These are phyloP conservation scores for Xylaria sp. DNA, from an alignment of 2,329 filamentous ascomycete genomes.

Conservation along the genomic window DNA sequence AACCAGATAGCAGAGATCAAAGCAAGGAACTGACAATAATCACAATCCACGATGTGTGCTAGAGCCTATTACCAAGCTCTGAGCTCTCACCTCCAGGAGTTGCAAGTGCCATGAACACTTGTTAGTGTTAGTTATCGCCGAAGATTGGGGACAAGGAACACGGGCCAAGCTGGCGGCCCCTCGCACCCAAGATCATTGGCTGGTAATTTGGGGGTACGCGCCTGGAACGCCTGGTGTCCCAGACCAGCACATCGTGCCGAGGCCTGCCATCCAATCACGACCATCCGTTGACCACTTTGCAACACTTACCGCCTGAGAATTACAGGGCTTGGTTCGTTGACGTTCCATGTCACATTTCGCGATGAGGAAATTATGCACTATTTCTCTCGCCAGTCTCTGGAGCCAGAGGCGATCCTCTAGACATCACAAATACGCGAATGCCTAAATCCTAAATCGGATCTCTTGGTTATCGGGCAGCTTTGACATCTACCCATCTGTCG, in stretches of 20 bases:
- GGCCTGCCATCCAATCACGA: constrained; percentile 52
- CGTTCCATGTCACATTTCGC: constrained; percentile 47
- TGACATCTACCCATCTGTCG: constrained; percentile 20
- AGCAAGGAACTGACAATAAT: constrained; percentile 1
- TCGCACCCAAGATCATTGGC: constrained; percentile 26
- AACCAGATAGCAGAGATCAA: not conserved
- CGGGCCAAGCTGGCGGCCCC: not conserved
- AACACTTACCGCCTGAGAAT: constrained; percentile 56
- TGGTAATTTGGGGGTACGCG: constrained; percentile 50
- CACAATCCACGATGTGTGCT: not conserved
- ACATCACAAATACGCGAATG: constrained; percentile 6
- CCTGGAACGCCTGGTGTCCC: constrained; percentile 53
- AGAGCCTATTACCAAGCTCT: not conserved
- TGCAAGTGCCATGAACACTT: constrained; percentile 6
- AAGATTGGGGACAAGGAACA: constrained; percentile 4
- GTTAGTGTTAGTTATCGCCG: too few relatives aligned
- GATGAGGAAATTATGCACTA: constrained; percentile 29
- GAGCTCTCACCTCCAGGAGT: not conserved
- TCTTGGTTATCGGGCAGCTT: constrained; percentile 21
- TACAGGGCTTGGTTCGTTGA: constrained; percentile 51
- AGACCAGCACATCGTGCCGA: constrained; percentile 46
- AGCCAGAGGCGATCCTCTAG: constrained; percentile 10
- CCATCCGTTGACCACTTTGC: constrained; percentile 47
- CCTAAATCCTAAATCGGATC: not conserved
- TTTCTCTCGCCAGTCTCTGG: constrained; percentile 8